Base-by-base conservation (phyloP, 139 green algal genomes). In the Nannochloris sp. region DNA sequence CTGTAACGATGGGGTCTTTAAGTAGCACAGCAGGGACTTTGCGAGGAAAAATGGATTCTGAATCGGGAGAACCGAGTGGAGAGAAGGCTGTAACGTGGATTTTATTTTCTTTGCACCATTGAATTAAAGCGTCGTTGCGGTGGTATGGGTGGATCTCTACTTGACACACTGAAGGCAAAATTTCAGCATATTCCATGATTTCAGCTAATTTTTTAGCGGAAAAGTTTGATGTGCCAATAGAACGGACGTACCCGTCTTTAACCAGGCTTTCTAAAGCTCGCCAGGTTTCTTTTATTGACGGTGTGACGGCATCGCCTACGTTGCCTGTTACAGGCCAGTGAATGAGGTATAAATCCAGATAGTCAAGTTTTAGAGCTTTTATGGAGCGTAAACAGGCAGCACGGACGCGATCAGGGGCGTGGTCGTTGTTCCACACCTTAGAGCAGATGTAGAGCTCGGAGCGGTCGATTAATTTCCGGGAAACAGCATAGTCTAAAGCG, bases 31-130 rank as follows among this genome's bases (percentile, higher is more conserved):
- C 74, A 15, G 64, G 60, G 32, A 81, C 64, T n/a, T 74, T 67
- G 30, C 83, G 67, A 38, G 77, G 68, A 64, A 89, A 84, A 56
- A 93, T 83, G 23, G 76, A 65, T 7, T 81, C 82, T 46, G 71
- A 89, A 74, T 95, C 89, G 2, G 85, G 85, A 2, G 81, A 87
- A 8, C 91, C 92, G 36, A 97, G 78, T 0, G 92, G 89, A 3
- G 80, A 89, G 81, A 92, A 97, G 4, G 89, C 89, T 2, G 89
- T 95, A 10, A 97, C 73, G 61, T 97, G 92, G 48, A 98, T 86
- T 33, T 68, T 64, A 29, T 78, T 57, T 9, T 36, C 10, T 1
- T 24, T 6, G 30, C 65, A 74, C 46, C 61, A 78, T 32, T 42
- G 29, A 8, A 95, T 33, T n/a, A 97, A 71, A 2, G 70, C 67